These are phyloP conservation scores for Sherardia arvensis DNA, from an alignment of 257 asterid species.

Conservation along the genomic window DNA sequence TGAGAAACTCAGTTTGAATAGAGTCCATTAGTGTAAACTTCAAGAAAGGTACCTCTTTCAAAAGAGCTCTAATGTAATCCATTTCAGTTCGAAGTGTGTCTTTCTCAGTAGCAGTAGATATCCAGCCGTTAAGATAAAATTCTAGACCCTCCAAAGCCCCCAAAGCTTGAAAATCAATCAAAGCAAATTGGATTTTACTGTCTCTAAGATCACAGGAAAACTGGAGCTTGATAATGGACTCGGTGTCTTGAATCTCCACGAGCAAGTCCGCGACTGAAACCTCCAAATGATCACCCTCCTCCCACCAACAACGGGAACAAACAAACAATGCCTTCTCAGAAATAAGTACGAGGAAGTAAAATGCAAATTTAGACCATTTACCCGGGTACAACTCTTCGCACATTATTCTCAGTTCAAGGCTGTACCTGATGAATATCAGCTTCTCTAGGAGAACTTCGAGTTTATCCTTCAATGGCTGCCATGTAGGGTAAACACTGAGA, in stretches of 20 bases:
- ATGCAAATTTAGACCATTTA: neutral
- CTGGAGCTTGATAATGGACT: neutral
- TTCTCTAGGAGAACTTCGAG: neutral
- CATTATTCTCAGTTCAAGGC: neutral
- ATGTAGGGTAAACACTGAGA: neutral
- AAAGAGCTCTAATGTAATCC: neutral
- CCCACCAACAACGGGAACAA: neutral
- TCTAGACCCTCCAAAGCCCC: neutral
- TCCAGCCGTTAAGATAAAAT: neutral
- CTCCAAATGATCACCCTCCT: neutral
- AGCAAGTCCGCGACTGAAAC: neutral
- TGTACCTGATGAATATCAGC: neutral
- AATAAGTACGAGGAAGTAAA: neutral
- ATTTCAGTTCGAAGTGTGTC: neutral
- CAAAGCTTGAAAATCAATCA: neutral
- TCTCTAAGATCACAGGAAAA: neutral
- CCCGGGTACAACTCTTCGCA: neutral
- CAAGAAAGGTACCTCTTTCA: neutral
- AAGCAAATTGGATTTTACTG: too few relatives aligned
- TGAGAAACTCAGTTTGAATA: neutral
- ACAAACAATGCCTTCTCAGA: neutral
- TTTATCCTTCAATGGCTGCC: neutral
- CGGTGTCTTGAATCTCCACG: neutral
- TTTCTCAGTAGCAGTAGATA: neutral
- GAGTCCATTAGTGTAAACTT: neutral